Evolutionary conservation across 1,284 basidiomycete genomes (phyloP), one percentile per base, ranked within the genome.

Genomic region (Blastosporella zonata): DNA sequence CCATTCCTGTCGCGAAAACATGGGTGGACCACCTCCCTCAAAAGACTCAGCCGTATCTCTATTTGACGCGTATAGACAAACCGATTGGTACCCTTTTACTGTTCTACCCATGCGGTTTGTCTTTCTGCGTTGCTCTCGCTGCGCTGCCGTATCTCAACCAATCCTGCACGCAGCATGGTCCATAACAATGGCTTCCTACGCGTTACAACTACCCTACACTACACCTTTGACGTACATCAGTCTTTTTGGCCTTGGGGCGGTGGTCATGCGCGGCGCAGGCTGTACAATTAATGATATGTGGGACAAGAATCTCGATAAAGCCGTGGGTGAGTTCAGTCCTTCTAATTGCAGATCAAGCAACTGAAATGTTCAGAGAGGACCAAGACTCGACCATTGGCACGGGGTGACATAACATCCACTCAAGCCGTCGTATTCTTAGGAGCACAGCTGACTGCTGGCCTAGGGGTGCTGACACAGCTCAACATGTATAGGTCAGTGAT

Each of bases 251-350:
- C 68, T 88, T 2, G 97, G 97, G 0, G 93, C 97, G 0, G 62
- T 97, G 36, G 79, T 99, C 47, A 99, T 99, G 97, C 85, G 97
- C 15, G 94, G 97, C 6, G 97, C 97, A 5, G 97, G 97, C 4
- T 99, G 97, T 66, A 98, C 93, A 0, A 97, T 99, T 62, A 99
- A 99, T 65, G 97, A 99, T 65, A 88, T 99, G 84, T 99, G 97
- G 95, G 97, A 99, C 66, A 77, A 78, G 55, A 82, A 91, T 58
- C 79, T 97, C 50, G 97, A 99, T 72, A 85, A 83, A 61, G 83
- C 87, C 48, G 97, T 99, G 43, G 92, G 93, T 94, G 63, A 63
- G 91, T 67, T 8, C 5, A 22, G n/a, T 41, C n/a, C 20, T 9
- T 42, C 20, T 50, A 20, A 43, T 31, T 13, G 8, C 21, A 13